Evolutionary conservation across 345 rosid genomes (phyloP).

Genomic region (Eucalyptus leucophloia): DNA sequence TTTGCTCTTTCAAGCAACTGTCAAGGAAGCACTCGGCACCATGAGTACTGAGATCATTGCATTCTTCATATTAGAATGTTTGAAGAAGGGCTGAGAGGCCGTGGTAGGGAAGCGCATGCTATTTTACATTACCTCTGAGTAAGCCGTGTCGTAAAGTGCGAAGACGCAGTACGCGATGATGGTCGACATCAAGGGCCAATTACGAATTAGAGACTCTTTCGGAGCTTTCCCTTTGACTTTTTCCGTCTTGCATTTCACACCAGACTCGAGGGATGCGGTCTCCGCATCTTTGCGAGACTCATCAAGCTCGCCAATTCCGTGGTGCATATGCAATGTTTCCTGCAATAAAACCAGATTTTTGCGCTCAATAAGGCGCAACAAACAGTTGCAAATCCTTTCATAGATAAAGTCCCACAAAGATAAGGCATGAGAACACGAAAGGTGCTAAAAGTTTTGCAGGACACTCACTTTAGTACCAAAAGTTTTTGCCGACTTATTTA

Average conservation of each 20-base stretch:
- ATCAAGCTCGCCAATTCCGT: slow-evolving; percentile 4
- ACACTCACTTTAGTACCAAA: too few relatives aligned
- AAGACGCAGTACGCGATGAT: slow-evolving; percentile 71
- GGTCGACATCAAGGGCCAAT: slow-evolving; percentile 90
- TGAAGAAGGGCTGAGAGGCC: not conserved
- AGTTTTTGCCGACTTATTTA: not conserved
- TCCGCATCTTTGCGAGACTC: slow-evolving; percentile 31
- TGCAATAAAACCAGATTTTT: slow-evolving; percentile 1
- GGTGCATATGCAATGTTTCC: slow-evolving; percentile 75
- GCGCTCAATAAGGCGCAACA: not conserved
- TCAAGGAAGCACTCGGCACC: not conserved
- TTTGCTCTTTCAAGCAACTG: not conserved
- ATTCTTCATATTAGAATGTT: not conserved
- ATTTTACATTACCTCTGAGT: slow-evolving; percentile 55
- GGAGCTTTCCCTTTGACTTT: slow-evolving; percentile 7
- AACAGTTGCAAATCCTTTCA: not conserved
- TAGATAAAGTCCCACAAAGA: not conserved
- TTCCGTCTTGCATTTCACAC: not conserved
- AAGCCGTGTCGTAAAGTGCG: slow-evolving; percentile 93
- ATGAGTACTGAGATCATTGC: not conserved
- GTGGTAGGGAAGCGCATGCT: not conserved
- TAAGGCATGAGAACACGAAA: not conserved
- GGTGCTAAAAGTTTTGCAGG: rapidly evolving
- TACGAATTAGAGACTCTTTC: slow-evolving; percentile 33
- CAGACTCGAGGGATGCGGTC: not conserved